Base-by-base conservation (phyloP, 257 asterid genomes). In the Solanum acaule region DNA sequence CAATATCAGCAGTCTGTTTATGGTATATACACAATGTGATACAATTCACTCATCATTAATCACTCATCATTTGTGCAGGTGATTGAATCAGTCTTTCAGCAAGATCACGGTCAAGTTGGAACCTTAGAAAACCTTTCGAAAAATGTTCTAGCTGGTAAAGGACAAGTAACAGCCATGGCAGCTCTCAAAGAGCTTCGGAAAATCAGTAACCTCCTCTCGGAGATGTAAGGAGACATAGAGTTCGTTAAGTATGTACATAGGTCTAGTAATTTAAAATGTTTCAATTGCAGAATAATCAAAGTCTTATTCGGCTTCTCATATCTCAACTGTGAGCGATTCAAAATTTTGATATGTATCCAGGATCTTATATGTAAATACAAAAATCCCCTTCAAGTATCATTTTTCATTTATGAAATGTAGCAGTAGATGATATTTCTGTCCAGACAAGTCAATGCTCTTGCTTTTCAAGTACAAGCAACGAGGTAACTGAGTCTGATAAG, bases 141-240 rank as follows among this genome's bases (percentile, higher is more conserved):
- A 87, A 93, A 92, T 13, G 93, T 92, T 86, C 81, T 93, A 18
- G 96, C 91, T 4, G 96, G 95, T 38, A 91, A 93, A 90, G 96
- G 95, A 81, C 97, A 93, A 91, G 71, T 82, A 29, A 82, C 86
- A 82, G 98, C 98, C 87, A 91, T 93, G 94, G 83, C 95, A 6
- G 99, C 99, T 25, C 93, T 96, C 59, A 92, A 93, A 87, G 98
- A 96, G 93, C 99, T 96, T 88, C 91, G 96, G 89, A 96, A 94
- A 89, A 96, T 96, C 87, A 93, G 99, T 94, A 91, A 93, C 86
- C 90, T 96, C 84, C 90, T 96, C 49, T 95, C 96, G 18, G 98
- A 94, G 89, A 93, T 95, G 98, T 95, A 93, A 94, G 92, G 87
- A 83, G 67, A 42, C 37, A 84, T 35, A 44, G 40, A 35, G 37